Evolutionary conservation across 164 flowering plant species (phyloP).

Genomic region (Annona cherimola): DNA sequence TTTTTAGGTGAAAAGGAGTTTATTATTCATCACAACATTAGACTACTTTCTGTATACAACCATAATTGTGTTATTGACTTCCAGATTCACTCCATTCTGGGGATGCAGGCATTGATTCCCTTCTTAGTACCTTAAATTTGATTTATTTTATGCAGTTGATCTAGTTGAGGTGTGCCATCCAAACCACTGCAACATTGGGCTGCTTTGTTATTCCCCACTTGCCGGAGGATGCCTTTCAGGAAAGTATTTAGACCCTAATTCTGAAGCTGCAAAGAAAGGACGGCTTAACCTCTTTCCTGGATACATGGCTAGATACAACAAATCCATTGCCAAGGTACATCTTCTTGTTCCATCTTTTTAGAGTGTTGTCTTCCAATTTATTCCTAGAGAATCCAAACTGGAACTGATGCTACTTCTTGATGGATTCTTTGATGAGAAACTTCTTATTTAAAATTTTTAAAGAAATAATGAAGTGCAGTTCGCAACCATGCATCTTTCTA

Average conservation of each 20-base stretch:
- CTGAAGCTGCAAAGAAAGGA: conserved; percentile 78
- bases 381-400: not conserved
- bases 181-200: conserved; percentile 78
- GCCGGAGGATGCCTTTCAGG: conserved; percentile 80
- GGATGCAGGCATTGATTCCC: no score
- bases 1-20: no score
- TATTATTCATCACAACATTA: no score
- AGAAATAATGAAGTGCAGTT: no score
- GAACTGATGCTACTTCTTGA: no score
- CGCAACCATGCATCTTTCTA: no score
- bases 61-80: no score
- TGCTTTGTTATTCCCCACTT: conserved; percentile 85
- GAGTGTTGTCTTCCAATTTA: not conserved
- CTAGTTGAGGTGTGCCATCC: conserved; percentile 96
- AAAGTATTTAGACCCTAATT: conserved; percentile 64
- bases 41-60: no score
- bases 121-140: not conserved
- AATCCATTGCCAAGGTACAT: conserved; percentile 72
- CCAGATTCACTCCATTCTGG: no score
- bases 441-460: no score
- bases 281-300: conserved; percentile 86
- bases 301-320: conserved; percentile 90
- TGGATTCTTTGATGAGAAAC: no score
- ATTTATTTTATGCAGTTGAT: conserved; percentile 52
- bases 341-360: not conserved